Percentiles rank a stretch among this genome's conserved stretches.
Conservation (phyloP, 176 grass and related monocot genomes). For the Aegilops speltoides region DNA sequence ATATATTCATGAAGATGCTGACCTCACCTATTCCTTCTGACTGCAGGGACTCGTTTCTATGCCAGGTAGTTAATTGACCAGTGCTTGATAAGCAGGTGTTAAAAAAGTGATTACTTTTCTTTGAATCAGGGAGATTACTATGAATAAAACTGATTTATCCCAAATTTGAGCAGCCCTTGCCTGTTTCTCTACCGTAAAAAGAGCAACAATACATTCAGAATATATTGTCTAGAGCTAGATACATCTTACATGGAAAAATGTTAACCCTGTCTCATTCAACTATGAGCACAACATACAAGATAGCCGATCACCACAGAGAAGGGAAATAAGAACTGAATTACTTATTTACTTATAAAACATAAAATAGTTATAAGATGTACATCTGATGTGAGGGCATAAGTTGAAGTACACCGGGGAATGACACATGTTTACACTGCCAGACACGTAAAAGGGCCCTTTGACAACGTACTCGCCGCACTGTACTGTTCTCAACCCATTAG, state of each 20-base stretch:
- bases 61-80: neutral
- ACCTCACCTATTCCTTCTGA: neutral
- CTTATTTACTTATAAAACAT: slow-evolving; percentile 24
- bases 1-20: neutral
- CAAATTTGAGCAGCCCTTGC: neutral
- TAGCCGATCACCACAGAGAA: neutral
- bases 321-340: neutral
- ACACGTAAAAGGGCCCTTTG: neutral
- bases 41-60: neutral
- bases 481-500: neutral
- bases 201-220: neutral
- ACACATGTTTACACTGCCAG: slow-evolving; percentile 14
- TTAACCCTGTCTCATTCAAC: neutral
- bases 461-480: neutral
- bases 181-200: neutral
- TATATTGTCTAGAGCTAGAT: neutral
- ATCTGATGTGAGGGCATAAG: neutral
- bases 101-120: neutral
- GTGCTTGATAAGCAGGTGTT: neutral
- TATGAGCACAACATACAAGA: neutral
- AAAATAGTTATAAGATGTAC: slow-evolving; percentile 1
- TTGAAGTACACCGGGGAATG: neutral
- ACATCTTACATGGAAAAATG: slow-evolving; percentile 9
- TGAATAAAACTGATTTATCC: neutral
- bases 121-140: neutral